phyloP scores from a whole-genome alignment of 1,284 basidiomycete genomes.

The Porogramme epimiltina region DNA sequence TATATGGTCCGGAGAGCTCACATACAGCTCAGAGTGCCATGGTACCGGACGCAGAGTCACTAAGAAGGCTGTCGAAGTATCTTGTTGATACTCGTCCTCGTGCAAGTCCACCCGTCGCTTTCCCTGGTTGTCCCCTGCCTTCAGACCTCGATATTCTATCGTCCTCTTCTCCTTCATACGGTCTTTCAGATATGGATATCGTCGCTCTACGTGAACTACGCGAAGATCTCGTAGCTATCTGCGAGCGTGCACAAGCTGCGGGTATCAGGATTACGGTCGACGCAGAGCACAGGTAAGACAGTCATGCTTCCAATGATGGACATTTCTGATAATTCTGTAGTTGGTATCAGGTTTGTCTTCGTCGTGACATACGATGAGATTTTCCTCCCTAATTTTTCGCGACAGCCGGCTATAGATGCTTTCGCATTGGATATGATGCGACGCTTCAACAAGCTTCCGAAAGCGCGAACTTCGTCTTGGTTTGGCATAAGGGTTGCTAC shows the following conservation, averaged over 20 bases:
- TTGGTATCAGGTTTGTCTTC: slow-evolving; percentile 62
- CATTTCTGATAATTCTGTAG: slow-evolving; percentile 31
- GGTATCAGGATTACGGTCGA: slow-evolving; percentile 75
- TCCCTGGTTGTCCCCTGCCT: slow-evolving; percentile 61
- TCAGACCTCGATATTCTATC: slow-evolving; percentile 52
- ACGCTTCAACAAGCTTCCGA: slow-evolving; percentile 66
- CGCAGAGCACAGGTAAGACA: slow-evolving; percentile 72
- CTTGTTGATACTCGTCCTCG: slow-evolving; percentile 45
- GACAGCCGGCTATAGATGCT: slow-evolving; percentile 83
- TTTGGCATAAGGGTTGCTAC: slow-evolving; percentile 6
- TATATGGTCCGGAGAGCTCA: no score
- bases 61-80: slow-evolving; percentile 57
- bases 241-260: slow-evolving; percentile 54
- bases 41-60: slow-evolving; percentile 54
- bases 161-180: slow-evolving; percentile 12
- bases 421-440: slow-evolving; percentile 73
- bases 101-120: slow-evolving; percentile 45
- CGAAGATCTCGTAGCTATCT: slow-evolving; percentile 57
- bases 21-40: slow-evolving; percentile 75
- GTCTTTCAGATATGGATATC: slow-evolving; percentile 58
- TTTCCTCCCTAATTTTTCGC: no score
- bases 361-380: no score
- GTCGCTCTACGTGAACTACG: slow-evolving; percentile 63
- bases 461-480: slow-evolving; percentile 26
- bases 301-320: neutral